Evolutionary conservation across 108 stramenopile genomes (phyloP), one percentile per base, ranked within the genome.

Genomic region (Pseudonitzschia pungens): DNA sequence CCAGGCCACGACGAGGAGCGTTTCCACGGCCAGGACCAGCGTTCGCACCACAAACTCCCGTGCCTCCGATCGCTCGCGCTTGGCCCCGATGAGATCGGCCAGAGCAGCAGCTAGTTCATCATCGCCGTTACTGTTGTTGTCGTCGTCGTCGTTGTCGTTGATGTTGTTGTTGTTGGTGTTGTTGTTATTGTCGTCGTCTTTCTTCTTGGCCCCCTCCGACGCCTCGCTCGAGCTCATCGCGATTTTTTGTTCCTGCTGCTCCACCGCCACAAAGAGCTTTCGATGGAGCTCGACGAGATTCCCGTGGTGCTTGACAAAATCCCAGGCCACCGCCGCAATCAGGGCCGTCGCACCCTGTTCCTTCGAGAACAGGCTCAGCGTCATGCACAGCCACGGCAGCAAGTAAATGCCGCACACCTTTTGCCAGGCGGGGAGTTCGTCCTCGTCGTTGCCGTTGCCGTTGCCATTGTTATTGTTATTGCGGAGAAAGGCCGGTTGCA

Each of bases 321-420:
- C 85, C 55, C 69, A 86, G 0, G 71, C 40, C 18, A 82, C 81
- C 40, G 82, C 63, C 7, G 85, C 53, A 41, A 82, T 82, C 55
- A 86, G 58, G 5, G 85, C 77, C 5, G 85, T 80, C 4, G 78
- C 85, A 27, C 85, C 85, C 65, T 86, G 85, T 67, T 86, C 85
- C 57, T 86, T 86, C 20, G 71, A 79, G 60, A 86, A 86, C 24
- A 86, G 36, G 4, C 81, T 82, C 18, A 71, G 58, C 6, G 79
- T 82, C 85, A 86, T 86, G 55, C 54, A 74, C 3, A 80, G 4
- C 81, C 81, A 86, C 31, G 85, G 85, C 44, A 82, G 2, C 27
- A 80, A 62, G 66, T 86, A 86, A 15, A 86, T 71, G 4, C 73
- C 73, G 20, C 77, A 63, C 18, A 78, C 40, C 22, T 44, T 54